Percentiles rank a stretch among this genome's conserved stretches.
These are phyloP conservation scores for Diaporthe vexans DNA, from an alignment of 2,329 filamentous ascomycete genomes.

Conservation along the genomic window DNA sequence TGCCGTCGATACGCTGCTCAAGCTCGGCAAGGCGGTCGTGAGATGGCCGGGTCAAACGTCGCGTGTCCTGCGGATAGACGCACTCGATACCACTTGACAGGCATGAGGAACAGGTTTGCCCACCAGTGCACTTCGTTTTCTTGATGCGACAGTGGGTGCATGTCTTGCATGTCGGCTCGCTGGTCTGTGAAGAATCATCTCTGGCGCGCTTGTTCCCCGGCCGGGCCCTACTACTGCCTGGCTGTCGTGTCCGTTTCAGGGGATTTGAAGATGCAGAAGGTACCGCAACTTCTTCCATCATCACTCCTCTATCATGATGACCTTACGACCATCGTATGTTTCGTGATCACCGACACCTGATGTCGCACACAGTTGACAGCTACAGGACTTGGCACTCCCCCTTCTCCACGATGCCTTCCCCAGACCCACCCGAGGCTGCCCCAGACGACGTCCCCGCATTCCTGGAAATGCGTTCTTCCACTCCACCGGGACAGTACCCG, in stretches of 20 bases:
- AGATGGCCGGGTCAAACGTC: neutral
- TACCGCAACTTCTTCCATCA: neutral
- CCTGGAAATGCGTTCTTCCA: slow-evolving; percentile 6
- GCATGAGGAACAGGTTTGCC: slow-evolving; percentile 2
- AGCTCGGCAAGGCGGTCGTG: neutral
- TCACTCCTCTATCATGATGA: neutral
- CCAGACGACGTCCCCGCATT: neutral
- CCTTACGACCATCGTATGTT: slow-evolving; percentile 16
- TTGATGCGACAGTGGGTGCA: slow-evolving; percentile 9
- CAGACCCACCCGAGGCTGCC: neutral
- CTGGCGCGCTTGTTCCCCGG: neutral
- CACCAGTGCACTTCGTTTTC: slow-evolving; percentile 5
- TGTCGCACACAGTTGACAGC: neutral
- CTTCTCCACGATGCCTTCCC: neutral
- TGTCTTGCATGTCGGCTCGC: slow-evolving; percentile 8
- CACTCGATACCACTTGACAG: slow-evolving; percentile 6
- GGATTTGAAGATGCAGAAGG: neutral
- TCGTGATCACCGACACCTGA: neutral
- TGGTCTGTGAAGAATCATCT: neutral
- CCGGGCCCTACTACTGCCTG: neutral
- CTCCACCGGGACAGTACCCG: neutral
- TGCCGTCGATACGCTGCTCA: slow-evolving; percentile 10
- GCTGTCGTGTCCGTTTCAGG: slow-evolving; percentile 8
- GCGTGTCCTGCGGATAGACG: neutral
- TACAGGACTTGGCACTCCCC: neutral